These are phyloP conservation scores for Vicia faba DNA, from an alignment of 306 rosid species.

Conservation along the genomic window DNA sequence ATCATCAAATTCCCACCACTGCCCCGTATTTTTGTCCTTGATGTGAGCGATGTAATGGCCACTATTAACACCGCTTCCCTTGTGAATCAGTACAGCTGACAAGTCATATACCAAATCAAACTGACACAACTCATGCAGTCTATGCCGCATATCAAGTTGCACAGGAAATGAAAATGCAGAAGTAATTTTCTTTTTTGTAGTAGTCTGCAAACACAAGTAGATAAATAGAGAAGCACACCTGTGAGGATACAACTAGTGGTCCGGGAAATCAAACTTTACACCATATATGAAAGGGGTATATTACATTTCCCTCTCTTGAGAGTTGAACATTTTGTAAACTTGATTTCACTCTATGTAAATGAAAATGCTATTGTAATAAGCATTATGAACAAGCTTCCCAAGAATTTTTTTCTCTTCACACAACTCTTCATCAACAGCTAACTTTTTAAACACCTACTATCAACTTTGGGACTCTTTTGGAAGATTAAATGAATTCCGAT, in stretches of 20 bases:
- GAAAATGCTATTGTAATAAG: background rate
- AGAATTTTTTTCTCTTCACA: background rate
- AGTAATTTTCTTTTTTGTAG: constrained; percentile 94
- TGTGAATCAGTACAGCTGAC: constrained; percentile 95
- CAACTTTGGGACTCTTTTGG: background rate
- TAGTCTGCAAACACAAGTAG: constrained; percentile 71
- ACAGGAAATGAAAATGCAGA: constrained; percentile 84
- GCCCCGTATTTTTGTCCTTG: constrained; percentile 87
- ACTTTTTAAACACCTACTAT: constrained; percentile 18
- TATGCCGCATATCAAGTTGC: constrained; percentile 70
- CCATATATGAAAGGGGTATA: background rate
- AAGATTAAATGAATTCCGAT: background rate
- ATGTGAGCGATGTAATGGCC: constrained; percentile 95
- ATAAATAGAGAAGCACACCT: constrained; percentile 4
- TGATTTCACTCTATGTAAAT: background rate
- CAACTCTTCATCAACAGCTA: background rate
- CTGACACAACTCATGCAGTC: constrained; percentile 72
- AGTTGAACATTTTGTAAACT: background rate
- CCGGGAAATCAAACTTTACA: constrained; percentile 6
- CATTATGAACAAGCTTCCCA: background rate
- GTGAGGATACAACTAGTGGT: constrained; percentile 7
- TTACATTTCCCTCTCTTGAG: background rate
- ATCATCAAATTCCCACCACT: constrained; percentile 99
- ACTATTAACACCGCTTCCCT: constrained; percentile 93
- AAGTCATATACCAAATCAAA: constrained; percentile 70